Evolutionary conservation across 192 early-diverging fungal genomes (phyloP).

Genomic region (Coemansia sp.): DNA sequence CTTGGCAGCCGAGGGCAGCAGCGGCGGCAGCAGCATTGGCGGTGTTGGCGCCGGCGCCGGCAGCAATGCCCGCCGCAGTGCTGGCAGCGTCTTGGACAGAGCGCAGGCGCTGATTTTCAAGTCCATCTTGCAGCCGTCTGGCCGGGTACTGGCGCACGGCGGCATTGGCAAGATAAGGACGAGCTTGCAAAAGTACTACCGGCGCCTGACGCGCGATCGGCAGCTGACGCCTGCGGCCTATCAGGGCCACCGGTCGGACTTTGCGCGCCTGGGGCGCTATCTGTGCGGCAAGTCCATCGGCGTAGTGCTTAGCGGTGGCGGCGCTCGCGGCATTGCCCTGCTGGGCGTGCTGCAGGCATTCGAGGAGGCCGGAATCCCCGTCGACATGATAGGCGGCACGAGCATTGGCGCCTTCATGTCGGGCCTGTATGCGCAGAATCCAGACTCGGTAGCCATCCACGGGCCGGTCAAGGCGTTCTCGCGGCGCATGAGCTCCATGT

Average conservation of each 20-base stretch:
- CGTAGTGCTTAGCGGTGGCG: constrained; percentile 94
- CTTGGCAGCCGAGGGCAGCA: neutral
- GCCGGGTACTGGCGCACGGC: constrained; percentile 19
- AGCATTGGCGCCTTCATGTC: constrained; percentile 96
- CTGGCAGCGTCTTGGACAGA: constrained; percentile 3
- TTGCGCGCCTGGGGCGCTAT: constrained; percentile 87
- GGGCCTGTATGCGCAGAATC: constrained; percentile 89
- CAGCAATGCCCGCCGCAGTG: neutral
- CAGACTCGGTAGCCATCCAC: constrained; percentile 86
- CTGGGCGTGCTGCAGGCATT: constrained; percentile 92
- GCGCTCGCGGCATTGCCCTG: constrained; percentile 93
- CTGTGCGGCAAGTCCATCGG: constrained; percentile 91
- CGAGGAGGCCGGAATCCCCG: constrained; percentile 96
- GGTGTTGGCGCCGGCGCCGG: neutral
- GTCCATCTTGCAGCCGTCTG: constrained; percentile 27
- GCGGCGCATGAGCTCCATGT: constrained; percentile 75
- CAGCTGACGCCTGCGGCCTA: constrained; percentile 44
- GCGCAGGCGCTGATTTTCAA: constrained; percentile 21
- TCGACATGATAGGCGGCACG: constrained; percentile 98
- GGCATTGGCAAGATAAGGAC: constrained; percentile 67
- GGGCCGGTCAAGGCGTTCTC: constrained; percentile 87
- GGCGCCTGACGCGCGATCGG: constrained; percentile 39
- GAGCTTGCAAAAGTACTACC: constrained; percentile 71
- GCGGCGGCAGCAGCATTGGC: neutral
- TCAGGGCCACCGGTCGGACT: constrained; percentile 58